Evolutionary conservation across 2,329 filamentous ascomycete genomes (phyloP).

Genomic region (Ascochyta rabiei): DNA sequence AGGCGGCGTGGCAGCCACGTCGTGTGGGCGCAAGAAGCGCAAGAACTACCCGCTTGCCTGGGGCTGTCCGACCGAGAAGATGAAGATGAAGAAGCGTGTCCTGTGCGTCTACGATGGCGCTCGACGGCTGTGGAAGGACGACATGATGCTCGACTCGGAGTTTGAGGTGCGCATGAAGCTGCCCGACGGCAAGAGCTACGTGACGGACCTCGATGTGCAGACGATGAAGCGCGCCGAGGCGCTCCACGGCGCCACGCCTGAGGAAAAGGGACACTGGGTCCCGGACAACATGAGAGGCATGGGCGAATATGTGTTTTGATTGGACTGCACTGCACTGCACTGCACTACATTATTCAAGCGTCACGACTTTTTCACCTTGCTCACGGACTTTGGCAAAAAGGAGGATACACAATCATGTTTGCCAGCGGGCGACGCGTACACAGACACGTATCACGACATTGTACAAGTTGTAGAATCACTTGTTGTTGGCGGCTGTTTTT

Average conservation of each 20-base stretch:
- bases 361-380: slow-evolving; percentile 7
- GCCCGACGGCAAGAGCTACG: slow-evolving; percentile 70
- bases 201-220: slow-evolving; percentile 92
- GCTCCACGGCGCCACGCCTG: slow-evolving; percentile 77
- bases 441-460: slow-evolving; percentile 22
- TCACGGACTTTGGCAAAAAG: slow-evolving; percentile 1
- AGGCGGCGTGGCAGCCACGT: slow-evolving; percentile 67
- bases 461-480: slow-evolving; percentile 12
- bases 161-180: slow-evolving; percentile 90
- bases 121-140: slow-evolving; percentile 91
- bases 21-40: slow-evolving; percentile 79
- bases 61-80: slow-evolving; percentile 90
- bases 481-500: slow-evolving; percentile 2
- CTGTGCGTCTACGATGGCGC: slow-evolving; percentile 90
- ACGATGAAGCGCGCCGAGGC: slow-evolving; percentile 88
- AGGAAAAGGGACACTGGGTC: slow-evolving; percentile 87
- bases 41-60: slow-evolving; percentile 93
- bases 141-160: slow-evolving; percentile 97
- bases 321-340: neutral
- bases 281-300: slow-evolving; percentile 66
- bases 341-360: neutral
- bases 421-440: slow-evolving; percentile 24
- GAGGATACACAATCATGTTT: slow-evolving; percentile 20
- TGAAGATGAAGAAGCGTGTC: slow-evolving; percentile 98
- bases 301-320: slow-evolving; percentile 12